Base-by-base conservation (phyloP, 2,329 filamentous ascomycete species). In the Phyllosticta paracitricarpa region DNA sequence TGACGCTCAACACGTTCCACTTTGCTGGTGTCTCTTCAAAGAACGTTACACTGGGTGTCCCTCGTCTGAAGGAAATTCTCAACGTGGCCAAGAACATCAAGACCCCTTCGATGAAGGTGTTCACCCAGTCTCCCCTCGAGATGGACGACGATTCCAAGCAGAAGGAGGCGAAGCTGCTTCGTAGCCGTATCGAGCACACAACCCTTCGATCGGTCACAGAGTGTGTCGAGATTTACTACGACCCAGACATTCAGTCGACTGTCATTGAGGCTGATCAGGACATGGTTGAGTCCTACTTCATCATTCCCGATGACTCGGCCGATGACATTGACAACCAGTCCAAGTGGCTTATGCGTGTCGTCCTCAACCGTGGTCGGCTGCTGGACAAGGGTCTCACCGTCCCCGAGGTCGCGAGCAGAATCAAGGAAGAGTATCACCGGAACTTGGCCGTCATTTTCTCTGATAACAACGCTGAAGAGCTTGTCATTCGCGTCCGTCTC, bases 1-100 rank as follows among this genome's bases (percentile, higher is more conserved):
- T 99, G 94, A 99, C 94, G 1, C 79, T 99, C 64, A 99, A 99
- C 79, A 99, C 94, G 25, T 99, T 99, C 88, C 94, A 99, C 82
- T 99, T 99, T 75, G 92, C 94, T 75, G 94, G 94, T 96, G 91
- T 99, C 64, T 96, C 95, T 48, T 96, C 93, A 25, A 99, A 99
- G 87, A 99, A 99, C 82, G 93, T 99, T 61, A 99, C 94, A 0
- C 87, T 99, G 56, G 94, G 94, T 91, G 94, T 99, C 53, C 94
- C 94, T 53, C 93, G 94, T 86, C 84, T 99, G 57, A 99, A 99
- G 83, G 94, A 99, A 79, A 99, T 99, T 85, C 82, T 99, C 62
- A 99, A 99, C 74, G 86, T 99, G 63, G 94, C 95, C 0, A 92
- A 89, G 68, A 95, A 97, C 76, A 97, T 99, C 80, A 99, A 97